Percentiles rank a stretch among this genome's conserved stretches.
Conservation (phyloP, 768 basidiomycete species). For the Collybia sordida region DNA sequence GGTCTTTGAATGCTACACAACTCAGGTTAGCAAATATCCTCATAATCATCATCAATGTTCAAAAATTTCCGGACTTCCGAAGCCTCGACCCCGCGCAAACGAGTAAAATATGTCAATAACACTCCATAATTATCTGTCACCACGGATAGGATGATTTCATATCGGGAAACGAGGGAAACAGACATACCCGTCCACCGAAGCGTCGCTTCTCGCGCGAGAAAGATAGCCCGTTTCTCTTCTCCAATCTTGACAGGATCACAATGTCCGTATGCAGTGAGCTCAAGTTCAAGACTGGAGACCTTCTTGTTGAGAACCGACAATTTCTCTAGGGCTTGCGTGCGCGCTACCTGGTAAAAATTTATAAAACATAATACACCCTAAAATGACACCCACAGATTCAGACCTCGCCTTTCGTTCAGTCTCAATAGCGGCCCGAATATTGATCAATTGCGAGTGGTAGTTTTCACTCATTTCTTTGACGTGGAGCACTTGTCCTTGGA, state of each 20-base stretch:
- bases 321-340: slow-evolving; percentile 50
- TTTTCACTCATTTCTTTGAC: slow-evolving; percentile 45
- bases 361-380: slow-evolving; percentile 3
- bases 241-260: slow-evolving; percentile 85
- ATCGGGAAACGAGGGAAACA: not conserved
- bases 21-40: slow-evolving; percentile 62
- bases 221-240: slow-evolving; percentile 68
- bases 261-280: slow-evolving; percentile 76
- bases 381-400: slow-evolving; percentile 48
- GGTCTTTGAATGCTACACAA: no score
- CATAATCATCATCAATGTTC: slow-evolving; percentile 71
- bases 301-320: slow-evolving; percentile 50
- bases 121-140: slow-evolving; percentile 67
- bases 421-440: slow-evolving; percentile 46
- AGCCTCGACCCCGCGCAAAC: slow-evolving; percentile 55
- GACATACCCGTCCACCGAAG: slow-evolving; percentile 85
- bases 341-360: slow-evolving; percentile 45
- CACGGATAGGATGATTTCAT: not conserved
- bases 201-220: slow-evolving; percentile 81
- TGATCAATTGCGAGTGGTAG: slow-evolving; percentile 46
- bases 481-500: slow-evolving; percentile 53
- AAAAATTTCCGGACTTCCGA: slow-evolving; percentile 68
- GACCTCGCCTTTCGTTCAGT: slow-evolving; percentile 53
- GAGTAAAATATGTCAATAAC: slow-evolving; percentile 62
- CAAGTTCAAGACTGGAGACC: slow-evolving; percentile 53